Percentiles rank a stretch among this genome's conserved stretches.
Conservation (phyloP, 306 rosid genomes). For the Cucumis melo region DNA sequence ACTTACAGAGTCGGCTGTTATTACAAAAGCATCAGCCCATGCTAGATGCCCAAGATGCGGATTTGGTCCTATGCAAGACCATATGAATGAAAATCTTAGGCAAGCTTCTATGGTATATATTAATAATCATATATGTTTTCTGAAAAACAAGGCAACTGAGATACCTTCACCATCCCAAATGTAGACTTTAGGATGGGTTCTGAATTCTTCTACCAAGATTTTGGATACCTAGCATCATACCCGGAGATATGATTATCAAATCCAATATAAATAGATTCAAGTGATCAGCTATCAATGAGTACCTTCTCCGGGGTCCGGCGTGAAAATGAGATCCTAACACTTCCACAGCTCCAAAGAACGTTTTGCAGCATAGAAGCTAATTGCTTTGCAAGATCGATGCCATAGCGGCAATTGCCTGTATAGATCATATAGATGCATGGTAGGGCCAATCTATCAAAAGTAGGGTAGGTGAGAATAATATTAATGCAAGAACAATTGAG, state of each 20-base stretch:
- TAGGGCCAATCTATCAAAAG: background rate
- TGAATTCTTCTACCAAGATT: slow-evolving; percentile 40
- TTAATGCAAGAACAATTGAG: background rate
- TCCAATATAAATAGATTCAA: background rate
- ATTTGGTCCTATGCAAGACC: slow-evolving; percentile 37
- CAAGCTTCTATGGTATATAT: background rate
- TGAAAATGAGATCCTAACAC: slow-evolving; percentile 70
- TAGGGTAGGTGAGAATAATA: background rate
- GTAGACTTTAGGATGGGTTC: slow-evolving; percentile 54
- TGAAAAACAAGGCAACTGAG: slow-evolving; percentile 7
- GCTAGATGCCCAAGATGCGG: slow-evolving; percentile 85
- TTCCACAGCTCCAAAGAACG: slow-evolving; percentile 85
- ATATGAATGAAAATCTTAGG: background rate
- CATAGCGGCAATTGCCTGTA: slow-evolving; percentile 61
- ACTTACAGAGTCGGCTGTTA: slow-evolving; percentile 88
- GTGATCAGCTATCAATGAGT: background rate
- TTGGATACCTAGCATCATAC: slow-evolving; percentile 41
- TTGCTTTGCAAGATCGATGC: slow-evolving; percentile 48
- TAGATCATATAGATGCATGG: background rate
- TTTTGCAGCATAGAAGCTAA: slow-evolving; percentile 53
- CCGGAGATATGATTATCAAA: background rate
- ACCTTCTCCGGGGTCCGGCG: slow-evolving; percentile 85
- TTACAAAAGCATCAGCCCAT: slow-evolving; percentile 80
- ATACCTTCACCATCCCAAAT: slow-evolving; percentile 92
- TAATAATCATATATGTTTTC: background rate